phyloP scores from a whole-genome alignment of 2,329 filamentous ascomycete species.

The Laburnicola sp. region DNA sequence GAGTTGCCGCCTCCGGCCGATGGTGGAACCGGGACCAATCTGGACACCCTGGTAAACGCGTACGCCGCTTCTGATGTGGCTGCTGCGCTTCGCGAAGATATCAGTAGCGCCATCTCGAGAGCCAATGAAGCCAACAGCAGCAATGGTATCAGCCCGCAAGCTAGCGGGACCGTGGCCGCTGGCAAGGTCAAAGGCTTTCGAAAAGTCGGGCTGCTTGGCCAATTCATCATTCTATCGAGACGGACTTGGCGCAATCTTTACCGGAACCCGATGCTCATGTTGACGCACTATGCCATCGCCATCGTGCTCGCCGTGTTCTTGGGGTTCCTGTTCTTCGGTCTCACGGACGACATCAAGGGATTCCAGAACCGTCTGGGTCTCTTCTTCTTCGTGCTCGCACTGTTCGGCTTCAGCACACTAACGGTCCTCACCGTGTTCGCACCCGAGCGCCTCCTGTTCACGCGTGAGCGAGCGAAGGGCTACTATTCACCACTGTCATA shows the following conservation, averaged over 20 bases:
- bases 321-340: slow-evolving; percentile 92
- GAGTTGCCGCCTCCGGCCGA: slow-evolving; percentile 61
- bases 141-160: slow-evolving; percentile 56
- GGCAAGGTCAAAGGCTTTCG: slow-evolving; percentile 76
- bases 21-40: slow-evolving; percentile 66
- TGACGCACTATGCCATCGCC: slow-evolving; percentile 96
- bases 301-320: slow-evolving; percentile 93
- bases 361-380: slow-evolving; percentile 97
- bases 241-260: slow-evolving; percentile 98
- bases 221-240: slow-evolving; percentile 86
- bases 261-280: slow-evolving; percentile 96
- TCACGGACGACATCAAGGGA: slow-evolving; percentile 93
- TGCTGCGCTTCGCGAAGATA: slow-evolving; percentile 73
- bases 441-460: slow-evolving; percentile 84
- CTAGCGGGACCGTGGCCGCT: slow-evolving; percentile 57
- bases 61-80: slow-evolving; percentile 81
- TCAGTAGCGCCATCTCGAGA: slow-evolving; percentile 66
- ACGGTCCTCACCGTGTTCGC: slow-evolving; percentile 94
- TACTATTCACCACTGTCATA: slow-evolving; percentile 95
- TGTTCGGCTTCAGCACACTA: slow-evolving; percentile 95
- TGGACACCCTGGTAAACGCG: slow-evolving; percentile 77
- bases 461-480: slow-evolving; percentile 91
- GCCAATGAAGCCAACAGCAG: slow-evolving; percentile 71
- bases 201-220: slow-evolving; percentile 75
- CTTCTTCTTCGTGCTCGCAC: slow-evolving; percentile 94